Evolutionary conservation across 164 flowering plant species (phyloP), one percentile per base, ranked within the genome.

Genomic region (Vitis rupestris): DNA sequence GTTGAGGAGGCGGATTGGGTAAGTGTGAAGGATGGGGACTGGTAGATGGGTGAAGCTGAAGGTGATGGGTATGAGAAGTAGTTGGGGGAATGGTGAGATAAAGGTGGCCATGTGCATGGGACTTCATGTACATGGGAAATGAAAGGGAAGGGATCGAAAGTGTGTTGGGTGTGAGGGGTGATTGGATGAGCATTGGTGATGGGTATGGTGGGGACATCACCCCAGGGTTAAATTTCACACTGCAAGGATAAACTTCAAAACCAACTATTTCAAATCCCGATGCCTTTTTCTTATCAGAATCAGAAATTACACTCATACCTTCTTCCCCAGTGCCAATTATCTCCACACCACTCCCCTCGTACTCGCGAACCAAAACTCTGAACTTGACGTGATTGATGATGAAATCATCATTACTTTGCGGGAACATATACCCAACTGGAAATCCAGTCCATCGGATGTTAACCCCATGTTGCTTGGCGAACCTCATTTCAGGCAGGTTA

Each of bases 361-460:
- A 80, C 72, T 82, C 77, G 15, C 78, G 85, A 63, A 84, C 75
- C 30, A 78, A 68, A 19, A 82, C 83, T 69, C 44, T 79, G 47
- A 84, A 81, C 67, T 81, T 83, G 37, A 83, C 69, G 69, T 83
- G 86, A 67, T 83, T 83, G 53, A 83, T 74, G 19, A 83, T 70
- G 61, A 75, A 83, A 70, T 83, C 78, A 14, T 72, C 79, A 16
- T 47, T 57, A 14, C 73, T 67, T 11, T 67, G 69, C 2, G 61
- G 61, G 27, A n/a, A 15, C 2, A 70, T 57, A 56, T 64, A 71
- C n/a, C 86, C 84, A 49, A 83, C 80, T 10, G 83, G 84, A 65
- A 76, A 81, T 4, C 86, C 86, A 0, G 84, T 81, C 86, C 84
- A 83, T 31, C 74, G 81, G 10, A 81, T 70, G 10, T 9, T 72